These are phyloP conservation scores for Trematosphaeria pertusa DNA, from an alignment of 2,329 filamentous ascomycete species.

Conservation along the genomic window DNA sequence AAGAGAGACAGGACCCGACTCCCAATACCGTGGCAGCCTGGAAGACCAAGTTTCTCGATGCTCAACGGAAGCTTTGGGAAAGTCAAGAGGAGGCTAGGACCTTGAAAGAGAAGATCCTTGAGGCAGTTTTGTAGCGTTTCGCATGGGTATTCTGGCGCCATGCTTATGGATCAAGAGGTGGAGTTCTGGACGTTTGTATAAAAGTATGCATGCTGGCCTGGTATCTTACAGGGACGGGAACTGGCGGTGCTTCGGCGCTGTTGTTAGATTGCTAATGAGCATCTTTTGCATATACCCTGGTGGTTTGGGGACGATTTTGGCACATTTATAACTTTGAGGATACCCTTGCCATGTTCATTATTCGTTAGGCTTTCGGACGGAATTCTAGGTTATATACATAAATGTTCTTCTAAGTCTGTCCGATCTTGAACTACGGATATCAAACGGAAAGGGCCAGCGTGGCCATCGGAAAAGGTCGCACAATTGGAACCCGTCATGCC, in stretches of 20 bases:
- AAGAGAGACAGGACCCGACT: conserved; percentile 13
- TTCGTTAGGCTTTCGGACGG: too few species aligned
- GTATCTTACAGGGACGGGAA: background rate
- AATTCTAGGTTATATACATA: too few species aligned
- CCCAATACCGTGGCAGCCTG: conserved; percentile 32
- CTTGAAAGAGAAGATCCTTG: conserved; percentile 48
- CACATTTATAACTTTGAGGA: background rate
- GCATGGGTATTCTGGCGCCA: background rate
- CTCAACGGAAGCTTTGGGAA: conserved; percentile 44
- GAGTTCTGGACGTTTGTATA: background rate
- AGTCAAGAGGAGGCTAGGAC: conserved; percentile 41
- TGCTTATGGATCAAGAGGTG: background rate
- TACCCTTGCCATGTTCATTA: too few species aligned
- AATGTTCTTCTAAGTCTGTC: too few species aligned
- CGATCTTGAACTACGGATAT: too few species aligned
- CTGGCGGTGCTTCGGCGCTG: background rate
- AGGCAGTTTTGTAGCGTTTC: conserved; percentile 43
- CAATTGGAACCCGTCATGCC: too few species aligned
- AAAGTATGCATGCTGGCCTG: background rate
- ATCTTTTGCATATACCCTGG: conserved; percentile 5
- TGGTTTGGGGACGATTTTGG: background rate
- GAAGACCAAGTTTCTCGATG: conserved; percentile 44
- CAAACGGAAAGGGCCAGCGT: too few species aligned
- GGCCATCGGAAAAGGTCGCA: too few species aligned
- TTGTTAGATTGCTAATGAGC: conserved; percentile 1